Evolutionary conservation across 2,329 filamentous ascomycete species (phyloP).

Genomic region (Cytospora piceae): DNA sequence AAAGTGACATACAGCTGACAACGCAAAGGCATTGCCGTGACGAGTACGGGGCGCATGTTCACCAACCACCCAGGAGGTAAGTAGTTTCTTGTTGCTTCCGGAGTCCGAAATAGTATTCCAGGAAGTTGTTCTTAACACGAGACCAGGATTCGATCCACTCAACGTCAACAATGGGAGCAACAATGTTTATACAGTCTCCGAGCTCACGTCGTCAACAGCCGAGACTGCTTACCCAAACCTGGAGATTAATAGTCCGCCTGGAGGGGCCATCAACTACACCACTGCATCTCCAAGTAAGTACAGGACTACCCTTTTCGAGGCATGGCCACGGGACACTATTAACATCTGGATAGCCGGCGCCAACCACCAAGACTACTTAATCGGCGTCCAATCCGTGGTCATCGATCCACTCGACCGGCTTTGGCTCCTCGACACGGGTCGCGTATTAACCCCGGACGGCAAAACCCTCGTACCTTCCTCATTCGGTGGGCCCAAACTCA

Average conservation of each 20-base stretch:
- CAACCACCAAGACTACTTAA: constrained; percentile 53
- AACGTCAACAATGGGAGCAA: constrained; percentile 46
- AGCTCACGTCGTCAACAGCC: constrained; percentile 33
- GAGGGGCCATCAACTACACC: constrained; percentile 54
- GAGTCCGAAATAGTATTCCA: too few species aligned
- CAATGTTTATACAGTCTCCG: constrained; percentile 48
- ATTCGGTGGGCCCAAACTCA: constrained; percentile 54
- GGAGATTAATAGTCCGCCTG: constrained; percentile 49
- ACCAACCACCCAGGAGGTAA: constrained; percentile 51
- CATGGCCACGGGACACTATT: constrained; percentile 2
- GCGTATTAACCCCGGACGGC: constrained; percentile 37
- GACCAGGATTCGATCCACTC: constrained; percentile 48
- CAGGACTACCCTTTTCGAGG: neutral
- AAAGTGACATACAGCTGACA: constrained; percentile 13
- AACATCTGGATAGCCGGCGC: constrained; percentile 39
- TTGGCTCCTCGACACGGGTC: constrained; percentile 58
- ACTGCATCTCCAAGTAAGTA: constrained; percentile 44
- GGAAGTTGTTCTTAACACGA: neutral
- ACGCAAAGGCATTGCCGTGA: constrained; percentile 51
- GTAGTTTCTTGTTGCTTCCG: neutral
- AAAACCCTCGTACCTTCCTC: constrained; percentile 48
- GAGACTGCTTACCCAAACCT: constrained; percentile 36
- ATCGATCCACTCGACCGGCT: constrained; percentile 53
- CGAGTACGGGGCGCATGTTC: constrained; percentile 53
- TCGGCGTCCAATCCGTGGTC: constrained; percentile 56